Base-by-base conservation (phyloP, 306 rosid species). In the Citrullus amarus region DNA sequence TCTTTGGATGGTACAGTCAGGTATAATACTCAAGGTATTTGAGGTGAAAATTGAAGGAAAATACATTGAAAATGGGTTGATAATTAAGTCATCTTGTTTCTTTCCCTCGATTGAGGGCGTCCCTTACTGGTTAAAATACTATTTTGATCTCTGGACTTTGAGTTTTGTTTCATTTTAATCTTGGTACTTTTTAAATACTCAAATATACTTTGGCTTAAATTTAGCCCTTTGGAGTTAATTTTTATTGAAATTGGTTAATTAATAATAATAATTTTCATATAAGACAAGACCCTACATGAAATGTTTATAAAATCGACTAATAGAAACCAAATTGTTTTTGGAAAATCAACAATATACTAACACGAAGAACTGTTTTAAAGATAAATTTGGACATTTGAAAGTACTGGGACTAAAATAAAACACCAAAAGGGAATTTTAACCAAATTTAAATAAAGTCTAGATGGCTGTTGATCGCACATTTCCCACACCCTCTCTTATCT, bases 1-100 rank as follows among this genome's bases (percentile, higher is more conserved):
- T 94, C 98, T 81, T 81, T 88, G 58, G 98, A 94, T 89, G 97
- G 97, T 59, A 90, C 98, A 28, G 97, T 89, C 83, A 94, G 98
- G 98, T 92, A 87, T 78, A 32, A 50, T 50, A 73, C 60, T 73
- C 43, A 5, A 50, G 44, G 44, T 48, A 51, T 48, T 51, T 22
- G 46, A 30, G 61, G 34, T 4, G 61, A 22, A 70, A 70, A 6
- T n/a, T 39, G 34, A 68, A 70, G 38, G 57, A 56, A 34, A n/a
- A 32, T 72, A 14, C 68, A 62, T 38, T 77, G 57, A 9, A 41
- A 79, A 46, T 30, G 50, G 55, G 70, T 76, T 71, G 38, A 28
- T 30, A 15, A 16, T 72, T 46, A 2, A 71, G 11, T 30, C 44
- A 72, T 72, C 43, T 28, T 30, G 60, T 72, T 28, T 72, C 7